Evolutionary conservation across 441 rosid species (phyloP).

Genomic region (Corymbia citriodora): DNA sequence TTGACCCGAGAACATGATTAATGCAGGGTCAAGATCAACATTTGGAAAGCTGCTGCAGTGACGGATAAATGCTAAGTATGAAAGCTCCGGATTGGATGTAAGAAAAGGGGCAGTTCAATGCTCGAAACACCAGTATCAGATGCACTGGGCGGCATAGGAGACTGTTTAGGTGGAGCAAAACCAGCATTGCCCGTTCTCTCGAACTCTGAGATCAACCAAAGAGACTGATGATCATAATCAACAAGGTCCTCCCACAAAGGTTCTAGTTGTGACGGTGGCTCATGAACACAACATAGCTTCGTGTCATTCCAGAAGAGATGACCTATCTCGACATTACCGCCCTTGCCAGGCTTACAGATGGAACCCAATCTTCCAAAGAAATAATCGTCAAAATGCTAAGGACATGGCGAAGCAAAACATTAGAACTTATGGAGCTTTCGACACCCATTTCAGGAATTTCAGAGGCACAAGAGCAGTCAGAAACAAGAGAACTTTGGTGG

Average conservation of each 20-base stretch:
- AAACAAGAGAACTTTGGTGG: too few species aligned
- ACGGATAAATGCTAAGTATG: not conserved
- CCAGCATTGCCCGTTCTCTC: not conserved
- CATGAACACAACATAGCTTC: accelerated
- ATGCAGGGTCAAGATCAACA: accelerated
- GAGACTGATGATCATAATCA: not conserved
- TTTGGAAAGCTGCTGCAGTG: accelerated
- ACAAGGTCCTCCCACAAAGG: not conserved
- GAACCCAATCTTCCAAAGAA: not conserved
- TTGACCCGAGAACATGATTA: too few species aligned
- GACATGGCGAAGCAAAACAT: too few species aligned
- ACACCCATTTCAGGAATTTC: too few species aligned
- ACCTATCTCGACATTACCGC: accelerated
- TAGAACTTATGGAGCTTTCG: too few species aligned
- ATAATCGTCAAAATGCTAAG: not conserved
- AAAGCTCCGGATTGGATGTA: accelerated
- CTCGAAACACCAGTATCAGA: not conserved
- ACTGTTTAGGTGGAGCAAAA: accelerated
- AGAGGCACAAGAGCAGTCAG: too few species aligned
- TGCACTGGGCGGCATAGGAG: not conserved
- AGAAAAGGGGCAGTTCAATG: too few species aligned
- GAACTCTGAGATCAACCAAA: not conserved
- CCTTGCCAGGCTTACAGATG: not conserved
- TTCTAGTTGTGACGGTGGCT: accelerated
- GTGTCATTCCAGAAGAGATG: accelerated